Percentiles rank a stretch among this genome's conserved stretches.
These are phyloP conservation scores for Chaetomiaceae sp. DNA, from an alignment of 2,329 filamentous ascomycete species.

Conservation along the genomic window DNA sequence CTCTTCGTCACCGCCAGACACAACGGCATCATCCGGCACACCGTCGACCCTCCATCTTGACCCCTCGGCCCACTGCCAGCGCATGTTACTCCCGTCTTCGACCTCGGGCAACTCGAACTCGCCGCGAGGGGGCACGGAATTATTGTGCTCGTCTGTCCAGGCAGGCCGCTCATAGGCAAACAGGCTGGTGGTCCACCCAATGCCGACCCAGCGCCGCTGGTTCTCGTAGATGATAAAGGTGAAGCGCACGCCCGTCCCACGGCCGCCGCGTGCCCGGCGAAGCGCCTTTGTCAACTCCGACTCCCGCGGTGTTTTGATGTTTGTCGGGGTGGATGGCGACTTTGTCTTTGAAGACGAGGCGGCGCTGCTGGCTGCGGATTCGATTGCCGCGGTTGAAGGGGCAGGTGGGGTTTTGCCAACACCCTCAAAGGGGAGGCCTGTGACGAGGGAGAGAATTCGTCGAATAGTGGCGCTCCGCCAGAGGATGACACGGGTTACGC, in stretches of 20 bases:
- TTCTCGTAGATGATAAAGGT: conserved; percentile 97
- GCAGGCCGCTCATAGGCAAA: conserved; percentile 85
- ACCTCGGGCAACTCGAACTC: conserved; percentile 60
- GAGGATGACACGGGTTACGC: conserved; percentile 79
- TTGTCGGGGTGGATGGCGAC: conserved; percentile 20
- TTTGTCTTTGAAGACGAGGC: conserved; percentile 27
- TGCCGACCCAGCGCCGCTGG: conserved; percentile 87
- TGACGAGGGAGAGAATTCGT: conserved; percentile 64
- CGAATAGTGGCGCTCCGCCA: conserved; percentile 83
- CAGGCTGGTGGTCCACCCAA: conserved; percentile 90
- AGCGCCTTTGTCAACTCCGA: conserved; percentile 47
- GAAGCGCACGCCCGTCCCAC: conserved; percentile 80
- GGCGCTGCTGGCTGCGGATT: conserved; percentile 22
- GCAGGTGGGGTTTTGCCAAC: conserved; percentile 40
- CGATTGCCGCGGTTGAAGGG: conserved; percentile 30
- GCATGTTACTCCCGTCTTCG: conserved; percentile 54
- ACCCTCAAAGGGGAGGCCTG: conserved; percentile 69
- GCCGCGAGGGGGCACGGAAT: conserved; percentile 70
- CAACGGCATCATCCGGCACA: conserved; percentile 49
- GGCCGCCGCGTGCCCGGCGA: conserved; percentile 39
- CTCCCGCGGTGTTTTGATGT: conserved; percentile 31
- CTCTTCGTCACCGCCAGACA: conserved; percentile 30
- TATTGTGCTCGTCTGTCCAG: conserved; percentile 96
- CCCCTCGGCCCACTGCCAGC: conserved; percentile 74
- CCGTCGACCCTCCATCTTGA: conserved; percentile 86